phyloP scores from a whole-genome alignment of 768 basidiomycete genomes.

The Lactifluus pinguis region DNA sequence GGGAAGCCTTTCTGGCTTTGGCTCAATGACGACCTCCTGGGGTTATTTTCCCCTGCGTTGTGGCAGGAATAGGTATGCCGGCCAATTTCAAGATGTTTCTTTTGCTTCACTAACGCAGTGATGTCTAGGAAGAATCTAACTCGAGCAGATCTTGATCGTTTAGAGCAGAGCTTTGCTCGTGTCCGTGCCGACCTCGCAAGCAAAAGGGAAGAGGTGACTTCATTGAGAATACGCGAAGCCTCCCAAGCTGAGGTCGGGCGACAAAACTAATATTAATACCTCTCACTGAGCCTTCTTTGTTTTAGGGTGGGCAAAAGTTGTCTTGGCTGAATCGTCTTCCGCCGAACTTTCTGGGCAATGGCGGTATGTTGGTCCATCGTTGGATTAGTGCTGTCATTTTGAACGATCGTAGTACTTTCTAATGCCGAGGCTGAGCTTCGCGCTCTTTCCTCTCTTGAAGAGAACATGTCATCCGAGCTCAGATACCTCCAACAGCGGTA shows the following conservation, averaged over 20 bases:
- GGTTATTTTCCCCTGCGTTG: slow-evolving; percentile 40
- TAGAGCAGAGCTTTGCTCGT: slow-evolving; percentile 49
- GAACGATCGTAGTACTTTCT: slow-evolving; percentile 19
- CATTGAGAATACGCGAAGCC: slow-evolving; percentile 25
- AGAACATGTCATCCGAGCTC: slow-evolving; percentile 13
- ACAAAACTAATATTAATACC: not conserved
- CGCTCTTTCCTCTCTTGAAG: slow-evolving; percentile 13
- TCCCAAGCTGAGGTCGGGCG: slow-evolving; percentile 21
- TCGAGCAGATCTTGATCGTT: slow-evolving; percentile 43
- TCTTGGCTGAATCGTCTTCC: slow-evolving; percentile 44
- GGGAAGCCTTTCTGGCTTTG: slow-evolving; percentile 74
- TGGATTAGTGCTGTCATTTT: not conserved
- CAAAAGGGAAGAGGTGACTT: slow-evolving; percentile 26
- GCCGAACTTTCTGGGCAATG: slow-evolving; percentile 41
- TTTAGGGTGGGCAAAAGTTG: slow-evolving; percentile 15
- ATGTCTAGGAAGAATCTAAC: slow-evolving; percentile 32
- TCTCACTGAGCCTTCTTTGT: not conserved
- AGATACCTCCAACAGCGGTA: slow-evolving; percentile 9
- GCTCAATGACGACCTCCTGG: slow-evolving; percentile 64
- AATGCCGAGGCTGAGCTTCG: slow-evolving; percentile 13
- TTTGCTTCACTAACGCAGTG: not conserved
- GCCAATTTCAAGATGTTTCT: not conserved
- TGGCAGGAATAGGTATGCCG: slow-evolving; percentile 22
- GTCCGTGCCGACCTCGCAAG: slow-evolving; percentile 49
- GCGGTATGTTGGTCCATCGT: slow-evolving; percentile 19